These are phyloP conservation scores for Ganoderma leucocontextum DNA, from an alignment of 1,284 basidiomycete genomes.

Conservation along the genomic window DNA sequence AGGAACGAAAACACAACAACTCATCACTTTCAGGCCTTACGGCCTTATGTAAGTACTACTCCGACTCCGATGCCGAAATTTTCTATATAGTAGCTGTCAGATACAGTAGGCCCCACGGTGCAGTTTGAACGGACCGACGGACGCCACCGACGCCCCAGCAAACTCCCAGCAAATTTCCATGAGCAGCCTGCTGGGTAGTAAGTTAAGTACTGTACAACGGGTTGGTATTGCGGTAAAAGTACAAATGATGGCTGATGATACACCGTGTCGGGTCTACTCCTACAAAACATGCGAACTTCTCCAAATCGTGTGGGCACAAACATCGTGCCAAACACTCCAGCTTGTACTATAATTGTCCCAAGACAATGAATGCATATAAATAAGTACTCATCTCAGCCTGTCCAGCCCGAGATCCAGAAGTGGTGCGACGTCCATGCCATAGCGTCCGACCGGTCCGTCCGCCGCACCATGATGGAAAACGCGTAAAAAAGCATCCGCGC, in stretches of 20 bases:
- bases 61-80: too few species aligned
- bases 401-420: constrained; percentile 1
- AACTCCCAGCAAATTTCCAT: not conserved
- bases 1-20: not conserved
- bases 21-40: not conserved
- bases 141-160: not conserved
- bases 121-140: not conserved
- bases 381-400: not conserved
- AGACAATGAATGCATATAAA: not conserved
- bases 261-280: constrained; percentile 1
- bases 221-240: constrained; percentile 1
- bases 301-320: not conserved
- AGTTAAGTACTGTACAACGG: not conserved
- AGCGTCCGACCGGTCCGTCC: not conserved
- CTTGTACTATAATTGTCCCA: not conserved
- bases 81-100: not conserved
- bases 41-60: too few species aligned
- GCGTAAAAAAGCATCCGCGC: not conserved
- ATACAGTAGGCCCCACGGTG: not conserved
- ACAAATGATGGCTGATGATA: constrained; percentile 6
- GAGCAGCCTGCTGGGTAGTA: not conserved
- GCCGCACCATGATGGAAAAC: not conserved
- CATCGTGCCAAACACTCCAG: not conserved
- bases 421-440: not conserved
- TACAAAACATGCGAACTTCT: not conserved